These are phyloP conservation scores for Trichosporon ovoides DNA, from an alignment of 1,284 basidiomycete genomes.

Conservation along the genomic window DNA sequence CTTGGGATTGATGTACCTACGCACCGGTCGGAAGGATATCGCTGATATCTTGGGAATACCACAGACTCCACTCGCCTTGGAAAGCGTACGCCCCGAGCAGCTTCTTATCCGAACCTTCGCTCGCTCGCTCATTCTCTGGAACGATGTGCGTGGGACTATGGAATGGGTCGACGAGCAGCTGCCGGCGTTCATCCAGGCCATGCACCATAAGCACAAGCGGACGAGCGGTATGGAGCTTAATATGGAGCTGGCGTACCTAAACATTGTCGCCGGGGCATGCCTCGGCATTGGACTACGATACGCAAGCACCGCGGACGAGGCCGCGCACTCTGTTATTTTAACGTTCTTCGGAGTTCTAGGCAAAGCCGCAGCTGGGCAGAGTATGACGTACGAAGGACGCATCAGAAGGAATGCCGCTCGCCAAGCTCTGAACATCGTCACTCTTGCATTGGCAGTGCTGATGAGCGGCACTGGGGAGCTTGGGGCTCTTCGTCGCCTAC, in stretches of 20 bases:
- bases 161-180: constrained; percentile 75
- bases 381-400: constrained; percentile 71
- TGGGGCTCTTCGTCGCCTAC: constrained; percentile 77
- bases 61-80: constrained; percentile 67
- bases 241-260: constrained; percentile 78
- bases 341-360: constrained; percentile 69
- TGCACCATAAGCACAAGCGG: constrained; percentile 54
- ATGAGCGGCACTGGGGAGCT: constrained; percentile 97
- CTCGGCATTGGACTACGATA: constrained; percentile 88
- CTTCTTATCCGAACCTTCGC: constrained; percentile 75
- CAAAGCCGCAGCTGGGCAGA: constrained; percentile 55
- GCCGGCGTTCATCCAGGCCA: constrained; percentile 63
- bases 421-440: constrained; percentile 80
- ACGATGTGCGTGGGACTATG: constrained; percentile 62
- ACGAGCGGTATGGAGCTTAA: constrained; percentile 57
- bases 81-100: constrained; percentile 81
- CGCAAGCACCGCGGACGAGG: constrained; percentile 82
- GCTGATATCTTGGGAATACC: constrained; percentile 80
- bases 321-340: constrained; percentile 77
- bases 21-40: constrained; percentile 74
- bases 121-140: constrained; percentile 81
- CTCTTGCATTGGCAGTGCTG: constrained; percentile 78
- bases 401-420: constrained; percentile 81
- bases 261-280: constrained; percentile 82
- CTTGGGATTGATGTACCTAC: constrained; percentile 85